Percentiles rank a stretch among this genome's conserved stretches.
Evolutionary conservation across 805 yeast species (phyloP).

Genomic region (Metschnikowia similis): DNA sequence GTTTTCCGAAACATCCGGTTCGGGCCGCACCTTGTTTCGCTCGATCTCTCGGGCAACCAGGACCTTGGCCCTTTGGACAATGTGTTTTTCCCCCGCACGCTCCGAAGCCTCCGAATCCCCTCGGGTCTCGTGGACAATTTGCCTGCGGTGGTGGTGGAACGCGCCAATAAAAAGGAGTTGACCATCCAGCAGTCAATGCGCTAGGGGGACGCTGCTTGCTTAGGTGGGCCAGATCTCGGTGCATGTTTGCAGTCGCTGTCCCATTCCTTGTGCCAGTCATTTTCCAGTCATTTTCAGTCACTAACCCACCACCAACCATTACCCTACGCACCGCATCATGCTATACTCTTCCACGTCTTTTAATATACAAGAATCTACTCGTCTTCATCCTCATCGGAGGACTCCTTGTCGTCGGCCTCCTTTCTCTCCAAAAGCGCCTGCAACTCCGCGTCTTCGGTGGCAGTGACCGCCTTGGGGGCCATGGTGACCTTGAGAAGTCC

Average conservation of each 20-base stretch:
- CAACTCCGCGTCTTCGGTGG: conserved; percentile 95
- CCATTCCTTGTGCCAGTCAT: too few relatives aligned
- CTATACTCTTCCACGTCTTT: not conserved
- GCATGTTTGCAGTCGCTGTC: too few relatives aligned
- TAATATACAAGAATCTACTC: conserved; percentile 21
- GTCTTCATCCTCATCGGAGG: conserved; percentile 72
- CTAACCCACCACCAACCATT: too few relatives aligned
- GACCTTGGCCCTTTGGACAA: conserved; percentile 37
- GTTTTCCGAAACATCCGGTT: conserved; percentile 34
- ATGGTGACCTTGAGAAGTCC: conserved; percentile 90
- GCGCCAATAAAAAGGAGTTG: conserved; percentile 35
- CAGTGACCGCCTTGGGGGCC: conserved; percentile 99
- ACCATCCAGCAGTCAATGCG: conserved; percentile 25
- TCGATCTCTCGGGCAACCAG: conserved; percentile 41
- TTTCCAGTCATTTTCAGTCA: too few relatives aligned
- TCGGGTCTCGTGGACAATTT: conserved; percentile 30
- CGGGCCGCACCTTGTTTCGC: conserved; percentile 28
- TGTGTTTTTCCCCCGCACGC: conserved; percentile 34
- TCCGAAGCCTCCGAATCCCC: conserved; percentile 34
- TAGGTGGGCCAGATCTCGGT: too few relatives aligned
- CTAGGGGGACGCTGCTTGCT: too few relatives aligned
- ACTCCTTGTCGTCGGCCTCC: conserved; percentile 83
- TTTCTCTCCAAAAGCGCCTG: conserved; percentile 92
- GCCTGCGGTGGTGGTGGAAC: conserved; percentile 35
- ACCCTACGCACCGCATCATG: too few relatives aligned